These are phyloP conservation scores for Cyclaneusma minus DNA, from an alignment of 2,329 filamentous ascomycete genomes.

Conservation along the genomic window DNA sequence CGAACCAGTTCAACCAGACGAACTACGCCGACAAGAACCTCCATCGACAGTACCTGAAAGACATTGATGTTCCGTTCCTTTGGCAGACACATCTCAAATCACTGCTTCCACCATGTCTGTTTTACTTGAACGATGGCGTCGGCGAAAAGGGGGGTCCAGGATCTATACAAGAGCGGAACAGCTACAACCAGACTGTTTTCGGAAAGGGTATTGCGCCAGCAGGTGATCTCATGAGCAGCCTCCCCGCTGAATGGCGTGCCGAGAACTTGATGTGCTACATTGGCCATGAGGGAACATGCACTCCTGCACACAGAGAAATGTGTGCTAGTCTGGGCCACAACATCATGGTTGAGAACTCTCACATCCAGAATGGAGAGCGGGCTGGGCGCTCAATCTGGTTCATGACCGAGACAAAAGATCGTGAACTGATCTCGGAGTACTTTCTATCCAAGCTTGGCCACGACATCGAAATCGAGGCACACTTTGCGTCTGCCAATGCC, in stretches of 20 bases:
- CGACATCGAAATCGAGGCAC: conserved; percentile 91
- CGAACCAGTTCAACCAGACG: conserved; percentile 62
- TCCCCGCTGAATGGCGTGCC: conserved; percentile 75
- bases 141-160: conserved; percentile 38
- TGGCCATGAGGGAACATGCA: conserved; percentile 93
- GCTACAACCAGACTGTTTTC: conserved; percentile 23
- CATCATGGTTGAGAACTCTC: conserved; percentile 91
- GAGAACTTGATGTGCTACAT: conserved; percentile 98
- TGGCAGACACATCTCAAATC: conserved; percentile 73
- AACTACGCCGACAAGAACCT: conserved; percentile 67
- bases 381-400: conserved; percentile 93
- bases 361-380: conserved; percentile 55
- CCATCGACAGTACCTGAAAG: conserved; percentile 87
- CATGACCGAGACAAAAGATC: conserved; percentile 93
- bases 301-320: conserved; percentile 92
- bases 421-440: conserved; percentile 80
- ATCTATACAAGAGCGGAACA: conserved; percentile 28
- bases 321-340: conserved; percentile 93
- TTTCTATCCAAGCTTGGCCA: conserved; percentile 87
- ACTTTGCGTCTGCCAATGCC: conserved; percentile 89
- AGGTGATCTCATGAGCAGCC: conserved; percentile 87
- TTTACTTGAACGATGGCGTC: conserved; percentile 77
- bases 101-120: conserved; percentile 65
- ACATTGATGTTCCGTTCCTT: conserved; percentile 82
- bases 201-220: conserved; percentile 41